Percentiles rank a stretch among this genome's conserved stretches.
phyloP scores from a whole-genome alignment of 805 yeast genomes.

The Teunomyces funiuensis region DNA sequence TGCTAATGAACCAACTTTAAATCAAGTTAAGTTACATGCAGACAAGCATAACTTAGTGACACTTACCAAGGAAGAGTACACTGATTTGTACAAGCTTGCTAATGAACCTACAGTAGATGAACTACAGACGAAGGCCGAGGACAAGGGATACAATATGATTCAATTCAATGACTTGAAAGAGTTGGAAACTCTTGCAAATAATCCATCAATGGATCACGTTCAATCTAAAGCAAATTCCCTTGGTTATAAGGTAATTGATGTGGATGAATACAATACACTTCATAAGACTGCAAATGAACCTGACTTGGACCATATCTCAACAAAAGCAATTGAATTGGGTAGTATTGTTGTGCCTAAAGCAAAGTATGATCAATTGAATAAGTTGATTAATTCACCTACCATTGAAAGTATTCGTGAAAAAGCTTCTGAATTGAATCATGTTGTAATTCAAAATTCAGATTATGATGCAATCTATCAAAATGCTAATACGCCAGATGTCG shows the following conservation, averaged over 20 bases:
- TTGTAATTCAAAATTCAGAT: constrained; percentile 7
- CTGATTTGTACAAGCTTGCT: constrained; percentile 30
- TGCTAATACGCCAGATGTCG: constrained; percentile 1
- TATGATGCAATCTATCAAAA: background rate
- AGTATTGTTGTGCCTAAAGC: constrained; percentile 12
- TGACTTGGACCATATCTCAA: constrained; percentile 9
- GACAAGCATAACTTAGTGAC: constrained; percentile 35
- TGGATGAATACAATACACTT: constrained; percentile 15
- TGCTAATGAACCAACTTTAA: constrained; percentile 22
- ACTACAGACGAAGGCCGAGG: constrained; percentile 10
- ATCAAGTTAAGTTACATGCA: constrained; percentile 35
- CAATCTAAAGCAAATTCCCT: constrained; percentile 11
- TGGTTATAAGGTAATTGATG: constrained; percentile 12
- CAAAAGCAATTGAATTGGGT: constrained; percentile 22
- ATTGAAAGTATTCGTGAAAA: constrained; percentile 14
- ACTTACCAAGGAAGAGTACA: constrained; percentile 31
- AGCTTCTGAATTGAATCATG: constrained; percentile 10
- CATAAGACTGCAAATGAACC: constrained; percentile 19
- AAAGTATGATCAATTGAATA: constrained; percentile 16
- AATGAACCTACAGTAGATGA: constrained; percentile 28
- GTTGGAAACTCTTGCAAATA: constrained; percentile 12
- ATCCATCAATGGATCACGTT: constrained; percentile 22
- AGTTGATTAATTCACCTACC: constrained; percentile 14
- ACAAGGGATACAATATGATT: constrained; percentile 20
- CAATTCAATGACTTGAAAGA: constrained; percentile 11